Base-by-base conservation (phyloP, 768 basidiomycete genomes). In the Leccinum longicurvipes region DNA sequence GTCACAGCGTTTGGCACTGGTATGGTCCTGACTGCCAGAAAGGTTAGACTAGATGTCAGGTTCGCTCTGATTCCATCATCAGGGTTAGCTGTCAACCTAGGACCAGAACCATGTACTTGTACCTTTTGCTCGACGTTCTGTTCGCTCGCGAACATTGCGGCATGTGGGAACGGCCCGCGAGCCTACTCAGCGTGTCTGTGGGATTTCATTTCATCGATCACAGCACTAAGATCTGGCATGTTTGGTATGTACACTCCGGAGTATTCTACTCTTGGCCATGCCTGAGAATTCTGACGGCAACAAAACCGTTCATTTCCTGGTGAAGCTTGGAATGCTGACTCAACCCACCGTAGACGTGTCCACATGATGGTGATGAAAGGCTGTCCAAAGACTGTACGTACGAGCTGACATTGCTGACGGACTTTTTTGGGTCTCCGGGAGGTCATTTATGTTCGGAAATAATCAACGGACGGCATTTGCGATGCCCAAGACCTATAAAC, bases 401-500 rank as follows among this genome's bases (percentile, higher is more conserved):
- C 46, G 44, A 23, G 27, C 29, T 44, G 42, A 50, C 24, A 47
- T 51, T 6, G 50, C 23, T 12, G 36, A 36, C 41, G 39, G 36
- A 23, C 41, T 1, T 39, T 21, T 17, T 19, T 41, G 9, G 39
- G n/a, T 41, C 39, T 11, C 41, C 42, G n/a, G 15, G 27, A n/a
- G 21, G 4, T n/a, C 9, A 1, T 17, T 21, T 36, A 5, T 31
- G 23, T 29, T 41, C 23, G 31, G 36, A 21, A n/a, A 41, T 51
- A 19, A 23, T n/a, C 32, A 45, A 44, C 31, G 36, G 32, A 31
- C 23, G 41, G 19, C 25, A 15, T 23, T 63, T 36, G 49, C 39
- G 24, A 47, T 54, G 4, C 9, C 15, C 50, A 15, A n/a, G 46
- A 51, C 31, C 7, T 62, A 68, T 65, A 66, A 66, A 60, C 56